Conservation (phyloP, 2,329 filamentous ascomycete genomes). For the Trichoderma afroharzianum region DNA sequence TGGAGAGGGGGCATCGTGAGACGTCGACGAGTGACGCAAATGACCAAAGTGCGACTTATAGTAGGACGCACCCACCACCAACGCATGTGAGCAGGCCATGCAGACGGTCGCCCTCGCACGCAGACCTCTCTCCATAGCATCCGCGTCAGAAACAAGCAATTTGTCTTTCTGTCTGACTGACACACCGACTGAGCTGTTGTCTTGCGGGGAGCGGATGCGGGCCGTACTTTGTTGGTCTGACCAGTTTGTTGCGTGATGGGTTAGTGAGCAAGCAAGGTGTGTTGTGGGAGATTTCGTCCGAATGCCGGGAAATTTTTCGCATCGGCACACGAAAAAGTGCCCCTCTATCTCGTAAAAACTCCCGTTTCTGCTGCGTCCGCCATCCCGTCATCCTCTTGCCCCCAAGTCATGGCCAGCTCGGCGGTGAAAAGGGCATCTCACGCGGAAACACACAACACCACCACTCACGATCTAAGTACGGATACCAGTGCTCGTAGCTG, state of each 20-base stretch:
- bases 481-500: background rate
- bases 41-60: background rate
- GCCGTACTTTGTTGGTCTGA: constrained; percentile 6
- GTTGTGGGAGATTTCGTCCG: constrained; percentile 13
- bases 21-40: constrained; percentile 11
- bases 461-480: background rate
- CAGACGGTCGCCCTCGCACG: background rate
- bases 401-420: background rate
- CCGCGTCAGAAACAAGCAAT: background rate
- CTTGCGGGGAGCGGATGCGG: constrained; percentile 12
- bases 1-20: constrained; percentile 9
- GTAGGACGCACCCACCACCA: background rate
- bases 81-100: constrained; percentile 10
- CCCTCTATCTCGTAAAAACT: background rate
- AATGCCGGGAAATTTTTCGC: constrained; percentile 14
- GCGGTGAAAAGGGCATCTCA: background rate
- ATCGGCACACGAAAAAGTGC: constrained; percentile 7
- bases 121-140: background rate
- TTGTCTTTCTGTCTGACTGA: background rate
- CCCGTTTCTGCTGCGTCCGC: background rate
- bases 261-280: constrained; percentile 5
- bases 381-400: background rate
- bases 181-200: background rate
- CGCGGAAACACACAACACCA: background rate
- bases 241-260: constrained; percentile 4